A percentile compares a stretch with the other conserved stretches of the same genome.
Conservation (phyloP, 2,329 filamentous ascomycete genomes). For the Emericellopsis cladophorae region DNA sequence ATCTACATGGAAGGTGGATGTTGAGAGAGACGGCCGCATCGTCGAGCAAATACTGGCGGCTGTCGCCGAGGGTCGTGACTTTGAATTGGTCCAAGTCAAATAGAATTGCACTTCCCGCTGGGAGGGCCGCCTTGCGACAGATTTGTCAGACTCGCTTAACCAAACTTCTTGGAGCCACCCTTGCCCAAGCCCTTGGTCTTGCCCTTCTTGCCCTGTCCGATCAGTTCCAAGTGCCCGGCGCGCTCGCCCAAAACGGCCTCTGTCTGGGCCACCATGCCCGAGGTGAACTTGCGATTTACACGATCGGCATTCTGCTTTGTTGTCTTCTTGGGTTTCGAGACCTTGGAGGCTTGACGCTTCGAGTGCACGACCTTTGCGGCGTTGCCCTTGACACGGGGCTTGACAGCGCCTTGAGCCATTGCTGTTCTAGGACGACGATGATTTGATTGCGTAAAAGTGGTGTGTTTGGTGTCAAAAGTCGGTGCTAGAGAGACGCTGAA, state of each 20-base stretch:
- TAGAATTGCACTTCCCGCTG: not conserved
- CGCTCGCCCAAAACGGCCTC: conserved; percentile 46
- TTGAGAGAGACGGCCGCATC: conserved; percentile 52
- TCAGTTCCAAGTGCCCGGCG: conserved; percentile 46
- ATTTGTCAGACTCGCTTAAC: conserved; percentile 20
- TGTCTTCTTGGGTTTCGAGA: conserved; percentile 31
- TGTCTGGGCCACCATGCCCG: conserved; percentile 39
- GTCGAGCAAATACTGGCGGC: conserved; percentile 48
- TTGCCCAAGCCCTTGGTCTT: conserved; percentile 24
- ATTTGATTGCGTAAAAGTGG: too few relatives aligned
- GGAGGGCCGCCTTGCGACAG: not conserved
- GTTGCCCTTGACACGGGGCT: conserved; percentile 29
- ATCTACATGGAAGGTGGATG: conserved; percentile 70
- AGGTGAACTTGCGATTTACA: conserved; percentile 39
- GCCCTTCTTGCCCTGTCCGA: conserved; percentile 40
- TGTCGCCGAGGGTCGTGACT: conserved; percentile 23
- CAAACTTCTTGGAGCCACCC: conserved; percentile 43
- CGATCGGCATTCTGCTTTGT: conserved; percentile 34
- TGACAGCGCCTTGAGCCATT: conserved; percentile 44
- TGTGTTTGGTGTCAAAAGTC: too few relatives aligned
- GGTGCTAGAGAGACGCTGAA: too few relatives aligned
- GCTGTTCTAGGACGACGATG: not conserved
- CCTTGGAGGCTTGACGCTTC: conserved; percentile 29
- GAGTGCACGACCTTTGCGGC: conserved; percentile 26
- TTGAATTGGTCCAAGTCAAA: conserved; percentile 6